Evolutionary conservation across 352 stramenopile genomes (phyloP), one percentile per base, ranked within the genome.

Genomic region (Phytophthora rubi): DNA sequence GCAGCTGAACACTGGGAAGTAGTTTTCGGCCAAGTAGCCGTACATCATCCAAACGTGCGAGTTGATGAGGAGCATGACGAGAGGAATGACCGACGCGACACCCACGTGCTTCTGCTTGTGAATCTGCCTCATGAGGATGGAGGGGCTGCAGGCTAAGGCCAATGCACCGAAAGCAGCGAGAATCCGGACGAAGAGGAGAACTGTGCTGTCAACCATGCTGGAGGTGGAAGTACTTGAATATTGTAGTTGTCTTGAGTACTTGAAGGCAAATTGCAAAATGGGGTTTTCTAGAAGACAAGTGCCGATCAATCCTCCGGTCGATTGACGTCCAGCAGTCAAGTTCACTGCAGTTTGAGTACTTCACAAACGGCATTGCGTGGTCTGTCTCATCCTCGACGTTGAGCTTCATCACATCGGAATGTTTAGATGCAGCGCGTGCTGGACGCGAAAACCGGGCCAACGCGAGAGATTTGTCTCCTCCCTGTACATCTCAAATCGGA

Each of bases 31-130:
- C 53, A 82, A 53, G 65, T 80, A 84, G 12, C 79, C 79, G 33
- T 86, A 85, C 37, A 81, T 65, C 75, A 83, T 81, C 79, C 78
- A 80, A 4, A 76, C 51, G 48, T 83, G 76, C 28, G 68, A 79
- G 52, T 75, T 80, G 52, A 62, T 54, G 3, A 78, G 53, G 10
- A 86, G 65, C 30, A 70, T 69, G 26, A 75, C 71, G 9, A 86
- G 71, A 37, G 79, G 75, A 26, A 83, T 44, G 6, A 86, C 65
- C 28, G 78, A 83, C 12, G 72, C 54, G 21, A 77, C 59, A 7
- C 73, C 79, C 12, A 83, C 65, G 62, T 73, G 56, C 39, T 82
- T 83, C 51, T 64, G 58, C 53, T 67, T 75, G 62, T 76, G 68
- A 48, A 86, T 83, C 18, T 70, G 77, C 47, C 59, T 66, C 26